Evolutionary conservation across 441 rosid genomes (phyloP).

Genomic region (Bruguiera hainesii): DNA sequence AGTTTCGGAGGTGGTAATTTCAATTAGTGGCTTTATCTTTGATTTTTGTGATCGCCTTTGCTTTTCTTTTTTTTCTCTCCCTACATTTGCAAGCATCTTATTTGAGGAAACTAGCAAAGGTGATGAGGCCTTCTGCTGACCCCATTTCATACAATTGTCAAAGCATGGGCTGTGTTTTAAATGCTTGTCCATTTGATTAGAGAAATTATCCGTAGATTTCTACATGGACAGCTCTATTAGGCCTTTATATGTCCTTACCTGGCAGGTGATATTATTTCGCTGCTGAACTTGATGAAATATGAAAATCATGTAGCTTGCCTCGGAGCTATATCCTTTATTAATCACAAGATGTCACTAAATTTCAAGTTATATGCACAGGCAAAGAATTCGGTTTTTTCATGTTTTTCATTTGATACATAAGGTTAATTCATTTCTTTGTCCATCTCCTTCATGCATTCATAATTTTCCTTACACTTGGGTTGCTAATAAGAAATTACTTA

Average conservation of each 20-base stretch:
- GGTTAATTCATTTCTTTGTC: background rate
- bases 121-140: no score
- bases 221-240: no score
- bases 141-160: no score
- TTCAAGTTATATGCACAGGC: background rate
- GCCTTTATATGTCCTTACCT: no score
- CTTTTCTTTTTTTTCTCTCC: background rate
- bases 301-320: constrained; percentile 4
- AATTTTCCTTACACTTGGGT: background rate
- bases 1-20: background rate
- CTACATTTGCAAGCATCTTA: background rate
- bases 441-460: background rate
- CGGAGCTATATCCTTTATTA: background rate
- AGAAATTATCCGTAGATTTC: no score
- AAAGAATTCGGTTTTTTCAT: background rate
- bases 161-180: no score
- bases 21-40: background rate
- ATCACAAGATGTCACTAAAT: background rate
- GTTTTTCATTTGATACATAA: background rate
- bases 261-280: no score
- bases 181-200: no score
- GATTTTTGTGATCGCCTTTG: background rate
- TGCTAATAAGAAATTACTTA: background rate
- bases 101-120: no score
- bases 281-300: background rate